Evolutionary conservation across 306 rosid genomes (phyloP), one percentile per base, ranked within the genome.

Genomic region (Gillenia trifoliata): DNA sequence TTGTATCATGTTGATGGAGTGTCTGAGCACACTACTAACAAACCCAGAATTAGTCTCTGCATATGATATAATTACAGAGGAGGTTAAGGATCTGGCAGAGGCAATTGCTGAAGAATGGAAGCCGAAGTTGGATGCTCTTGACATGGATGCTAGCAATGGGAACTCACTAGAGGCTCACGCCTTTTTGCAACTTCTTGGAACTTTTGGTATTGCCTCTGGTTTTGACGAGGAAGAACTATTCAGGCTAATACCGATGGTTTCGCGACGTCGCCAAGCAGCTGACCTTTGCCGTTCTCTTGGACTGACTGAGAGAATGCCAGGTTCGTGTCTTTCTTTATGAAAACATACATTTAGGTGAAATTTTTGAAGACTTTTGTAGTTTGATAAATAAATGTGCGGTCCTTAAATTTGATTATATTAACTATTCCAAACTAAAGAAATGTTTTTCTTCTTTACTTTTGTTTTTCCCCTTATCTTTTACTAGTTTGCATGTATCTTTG

Each of bases 131-230:
- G 98, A 90, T 64, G 79, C 88, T 66, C 97, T 95, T 75, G 98
- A 95, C 84, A 79, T 92, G 79, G 99, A 95, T 86, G 99, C 92
- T 62, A 86, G 92, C 89, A 89, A 90, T 70, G 99, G 99, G 76
- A 95, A 92, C 87, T 92, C 98, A 68, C 67, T 95, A 70, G 97
- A 95, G 88, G 99, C 99, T 85, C 99, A 95, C 81, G 99, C 98
- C 25, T 95, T 95, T 86, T 86, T 95, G 87, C 99, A 95, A 84
- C 98, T 95, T 73, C 79, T 95, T 17, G 96, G 89, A 40, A 91
- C 92, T 83, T 95, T 91, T 84, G 82, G 77, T 50, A 85, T 95
- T 82, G 85, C 92, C 62, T 92, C 99, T 71, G 99, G 83, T 86
- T 95, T 95, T 83, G 84, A 89, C 23, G 92, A 83, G 79, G 90